Evolutionary conservation across 768 basidiomycete genomes (phyloP).

Genomic region (Leccinum pellstonianum): DNA sequence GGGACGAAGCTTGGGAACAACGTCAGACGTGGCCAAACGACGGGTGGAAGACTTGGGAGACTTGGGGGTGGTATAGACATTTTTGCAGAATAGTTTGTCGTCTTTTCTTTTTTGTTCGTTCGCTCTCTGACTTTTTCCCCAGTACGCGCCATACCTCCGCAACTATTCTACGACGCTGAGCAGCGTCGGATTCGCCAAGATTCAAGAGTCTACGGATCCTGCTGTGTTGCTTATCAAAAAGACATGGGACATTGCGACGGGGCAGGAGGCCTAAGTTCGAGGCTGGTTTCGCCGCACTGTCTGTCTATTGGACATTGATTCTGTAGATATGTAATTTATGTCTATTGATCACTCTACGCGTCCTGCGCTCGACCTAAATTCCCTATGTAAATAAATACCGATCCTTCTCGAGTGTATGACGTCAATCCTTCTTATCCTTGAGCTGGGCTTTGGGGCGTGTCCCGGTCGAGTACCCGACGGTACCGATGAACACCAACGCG

Average conservation of each 20-base stretch:
- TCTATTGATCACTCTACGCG: slow-evolving; percentile 15
- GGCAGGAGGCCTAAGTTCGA: slow-evolving; percentile 43
- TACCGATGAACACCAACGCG: slow-evolving; percentile 65
- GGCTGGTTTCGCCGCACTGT: background rate
- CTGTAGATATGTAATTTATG: slow-evolving; percentile 12
- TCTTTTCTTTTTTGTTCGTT: background rate
- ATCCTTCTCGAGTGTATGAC: slow-evolving; percentile 5
- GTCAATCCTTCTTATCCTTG: slow-evolving; percentile 30
- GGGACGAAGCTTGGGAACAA: slow-evolving; percentile 66
- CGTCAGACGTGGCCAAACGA: slow-evolving; percentile 67
- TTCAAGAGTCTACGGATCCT: slow-evolving; percentile 57
- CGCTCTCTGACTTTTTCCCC: slow-evolving; percentile 6
- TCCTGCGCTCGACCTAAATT: background rate
- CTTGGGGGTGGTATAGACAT: slow-evolving; percentile 90
- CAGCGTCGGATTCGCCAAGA: slow-evolving; percentile 64
- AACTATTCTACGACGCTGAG: slow-evolving; percentile 71
- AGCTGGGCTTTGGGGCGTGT: slow-evolving; percentile 2
- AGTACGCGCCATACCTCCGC: slow-evolving; percentile 82
- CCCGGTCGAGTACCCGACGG: slow-evolving; percentile 59
- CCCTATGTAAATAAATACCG: background rate
- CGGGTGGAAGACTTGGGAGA: slow-evolving; percentile 85
- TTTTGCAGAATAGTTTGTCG: slow-evolving; percentile 75
- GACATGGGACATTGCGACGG: slow-evolving; percentile 71
- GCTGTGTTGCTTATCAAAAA: slow-evolving; percentile 58
- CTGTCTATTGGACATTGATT: background rate